Base-by-base conservation (phyloP, 192 early-diverging fungal genomes). In the Coemansia sp. region DNA sequence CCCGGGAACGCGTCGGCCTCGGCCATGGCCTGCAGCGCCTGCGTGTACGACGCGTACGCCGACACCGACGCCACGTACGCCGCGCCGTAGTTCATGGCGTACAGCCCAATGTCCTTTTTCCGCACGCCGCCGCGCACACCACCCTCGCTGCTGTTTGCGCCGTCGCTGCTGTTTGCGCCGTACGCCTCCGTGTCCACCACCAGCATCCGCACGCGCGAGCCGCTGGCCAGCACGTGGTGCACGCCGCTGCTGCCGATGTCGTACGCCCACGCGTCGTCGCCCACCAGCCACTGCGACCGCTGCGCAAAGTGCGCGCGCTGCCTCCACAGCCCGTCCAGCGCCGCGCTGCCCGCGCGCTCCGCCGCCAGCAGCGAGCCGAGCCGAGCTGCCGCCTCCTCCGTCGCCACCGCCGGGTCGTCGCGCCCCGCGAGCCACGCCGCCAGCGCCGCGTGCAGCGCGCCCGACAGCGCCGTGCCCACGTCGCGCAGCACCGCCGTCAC, bases 91-190 rank as follows among this genome's bases (percentile, higher is more conserved):
- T 87, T 90, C 91, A 98, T 94, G 30, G 92, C 93, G 59, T 93
- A 95, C 23, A 98, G 80, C 54, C 92, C 95, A 61, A 95, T 80
- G 68, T 98, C 93, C 81, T 95, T 95, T 83, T 94, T 93, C 68
- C 82, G 78, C 50, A 80, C 80, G 65, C 83, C 80, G 50, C 49
- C 58, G 35, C 86, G 83, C 33, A 45, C 79, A 52, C 92, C 95
- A 61, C 93, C 80, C 67, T 36, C 58, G 39, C 85, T 82, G 27
- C 63, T 72, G 34, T 72, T 62, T 19, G 77, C 71, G 4, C 51
- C 56, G 49, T 36, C 58, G 39, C 85, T 82, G 27, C 63, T 72
- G 34, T 72, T 62, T 19, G 77, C 71, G 4, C 51, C 56, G 58
- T 97, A 93, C 27, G 86, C 79, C 48, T 86, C 81, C 0, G 91